phyloP scores from a whole-genome alignment of 2,329 filamentous ascomycete species.

The Elsinoe necatrix region DNA sequence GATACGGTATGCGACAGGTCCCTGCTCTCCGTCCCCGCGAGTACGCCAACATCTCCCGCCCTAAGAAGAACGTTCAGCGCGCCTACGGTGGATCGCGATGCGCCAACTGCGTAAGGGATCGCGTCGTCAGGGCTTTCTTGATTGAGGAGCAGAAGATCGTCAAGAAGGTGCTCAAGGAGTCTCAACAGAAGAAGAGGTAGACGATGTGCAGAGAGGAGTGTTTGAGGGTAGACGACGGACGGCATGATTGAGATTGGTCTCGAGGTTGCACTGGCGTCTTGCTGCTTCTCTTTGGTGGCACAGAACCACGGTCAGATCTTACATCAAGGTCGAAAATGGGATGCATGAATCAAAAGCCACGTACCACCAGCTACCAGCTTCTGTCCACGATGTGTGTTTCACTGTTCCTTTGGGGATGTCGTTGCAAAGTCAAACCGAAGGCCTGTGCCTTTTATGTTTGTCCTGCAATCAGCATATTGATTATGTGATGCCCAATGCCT shows the following conservation, averaged over 20 bases:
- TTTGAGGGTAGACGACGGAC: not conserved
- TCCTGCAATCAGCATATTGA: not conserved
- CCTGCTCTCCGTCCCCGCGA: conserved; percentile 97
- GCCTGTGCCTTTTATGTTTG: not conserved
- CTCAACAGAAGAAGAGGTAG: conserved; percentile 64
- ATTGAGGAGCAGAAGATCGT: conserved; percentile 99
- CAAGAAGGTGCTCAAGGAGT: conserved; percentile 99
- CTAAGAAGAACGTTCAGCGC: conserved; percentile 98
- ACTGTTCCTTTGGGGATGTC: not conserved
- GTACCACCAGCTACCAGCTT: not conserved
- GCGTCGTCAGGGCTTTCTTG: conserved; percentile 94
- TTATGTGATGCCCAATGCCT: not conserved
- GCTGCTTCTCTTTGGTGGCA: conserved; percentile 6
- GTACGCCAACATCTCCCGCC: conserved; percentile 93
- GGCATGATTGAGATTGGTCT: conserved; percentile 9
- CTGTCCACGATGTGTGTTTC: too few species aligned
- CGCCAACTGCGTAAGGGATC: conserved; percentile 96
- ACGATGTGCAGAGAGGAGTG: conserved; percentile 1
- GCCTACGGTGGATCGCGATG: conserved; percentile 98
- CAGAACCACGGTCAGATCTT: conserved; percentile 5
- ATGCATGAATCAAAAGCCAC: conserved; percentile 13
- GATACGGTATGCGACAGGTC: conserved; percentile 47
- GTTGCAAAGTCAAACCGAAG: too few species aligned
- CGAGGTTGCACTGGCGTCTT: conserved; percentile 10
- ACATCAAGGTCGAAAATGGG: conserved; percentile 11